Evolutionary conservation across 2,329 filamentous ascomycete species (phyloP).

Genomic region (Hortaea sp.): DNA sequence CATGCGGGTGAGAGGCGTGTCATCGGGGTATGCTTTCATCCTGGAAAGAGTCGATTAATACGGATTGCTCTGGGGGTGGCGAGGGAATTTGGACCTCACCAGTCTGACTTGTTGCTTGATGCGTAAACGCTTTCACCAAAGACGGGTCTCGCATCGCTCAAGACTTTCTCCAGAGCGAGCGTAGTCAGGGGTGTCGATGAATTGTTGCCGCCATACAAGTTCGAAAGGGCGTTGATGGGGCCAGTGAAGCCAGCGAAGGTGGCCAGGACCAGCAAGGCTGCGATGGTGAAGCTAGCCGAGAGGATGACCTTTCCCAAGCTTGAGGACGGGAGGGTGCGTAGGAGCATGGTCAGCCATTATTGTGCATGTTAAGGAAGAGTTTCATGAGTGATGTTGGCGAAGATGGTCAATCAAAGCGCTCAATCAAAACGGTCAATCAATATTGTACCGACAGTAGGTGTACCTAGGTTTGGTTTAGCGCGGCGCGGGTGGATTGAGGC

Average conservation of each 20-base stretch:
- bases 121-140: constrained; percentile 28
- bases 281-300: not conserved
- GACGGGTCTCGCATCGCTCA: constrained; percentile 33
- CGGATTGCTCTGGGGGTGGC: not conserved
- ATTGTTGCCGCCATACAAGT: not conserved
- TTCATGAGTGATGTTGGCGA: too few species aligned
- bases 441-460: too few species aligned
- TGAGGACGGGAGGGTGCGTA: not conserved
- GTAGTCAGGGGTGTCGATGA: constrained; percentile 17
- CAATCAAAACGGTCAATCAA: too few species aligned
- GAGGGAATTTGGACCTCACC: not conserved
- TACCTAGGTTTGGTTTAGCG: too few species aligned
- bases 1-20: constrained; percentile 31
- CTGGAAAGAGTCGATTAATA: constrained; percentile 21
- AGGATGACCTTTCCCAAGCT: not conserved
- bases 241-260: not conserved
- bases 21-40: constrained; percentile 38
- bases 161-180: constrained; percentile 33
- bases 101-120: constrained; percentile 2
- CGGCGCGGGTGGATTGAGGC: too few species aligned
- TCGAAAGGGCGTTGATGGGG: not conserved
- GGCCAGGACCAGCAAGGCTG: not conserved
- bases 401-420: too few species aligned
- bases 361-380: too few species aligned
- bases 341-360: not conserved